A percentile compares a stretch with the other conserved stretches of the same genome.
Evolutionary conservation across 2,329 filamentous ascomycete species (phyloP).

Genomic region (Colletotrichum truncatum): DNA sequence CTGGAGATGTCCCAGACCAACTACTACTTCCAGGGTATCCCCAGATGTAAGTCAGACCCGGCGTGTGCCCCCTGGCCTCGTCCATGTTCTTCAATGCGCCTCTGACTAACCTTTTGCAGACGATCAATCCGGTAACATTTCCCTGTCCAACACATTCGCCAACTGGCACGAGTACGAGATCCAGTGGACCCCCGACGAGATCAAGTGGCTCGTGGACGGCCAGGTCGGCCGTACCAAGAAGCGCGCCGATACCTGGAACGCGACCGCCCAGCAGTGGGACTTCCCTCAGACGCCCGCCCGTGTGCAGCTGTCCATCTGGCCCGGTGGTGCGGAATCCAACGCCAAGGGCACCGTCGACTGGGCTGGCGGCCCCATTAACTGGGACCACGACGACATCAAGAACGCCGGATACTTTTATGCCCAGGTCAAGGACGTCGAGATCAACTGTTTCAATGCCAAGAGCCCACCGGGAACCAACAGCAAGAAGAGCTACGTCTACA

Average conservation of each 20-base stretch:
- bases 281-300: conserved; percentile 93
- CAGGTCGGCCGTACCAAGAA: conserved; percentile 77
- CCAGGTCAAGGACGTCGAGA: conserved; percentile 77
- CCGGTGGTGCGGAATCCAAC: conserved; percentile 83
- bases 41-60: conserved; percentile 74
- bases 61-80: too few species aligned
- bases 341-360: conserved; percentile 86
- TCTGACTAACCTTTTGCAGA: conserved; percentile 58
- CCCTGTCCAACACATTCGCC: conserved; percentile 74
- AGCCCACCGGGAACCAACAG: conserved; percentile 72
- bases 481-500: conserved; percentile 81
- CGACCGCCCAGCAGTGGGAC: conserved; percentile 80
- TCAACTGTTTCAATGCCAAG: conserved; percentile 82
- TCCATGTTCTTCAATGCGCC: too few species aligned
- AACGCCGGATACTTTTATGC: conserved; percentile 90
- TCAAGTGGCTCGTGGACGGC: conserved; percentile 90
- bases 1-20: conserved; percentile 86
- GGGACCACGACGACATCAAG: conserved; percentile 83
- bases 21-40: conserved; percentile 95
- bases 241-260: conserved; percentile 86
- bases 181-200: conserved; percentile 86
- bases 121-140: conserved; percentile 77
- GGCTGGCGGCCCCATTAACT: conserved; percentile 92
- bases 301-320: conserved; percentile 95
- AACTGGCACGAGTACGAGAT: conserved; percentile 93